Evolutionary conservation across 2,329 filamentous ascomycete species (phyloP), one percentile per base, ranked within the genome.

Genomic region (Aspergillus pseudonomiae): DNA sequence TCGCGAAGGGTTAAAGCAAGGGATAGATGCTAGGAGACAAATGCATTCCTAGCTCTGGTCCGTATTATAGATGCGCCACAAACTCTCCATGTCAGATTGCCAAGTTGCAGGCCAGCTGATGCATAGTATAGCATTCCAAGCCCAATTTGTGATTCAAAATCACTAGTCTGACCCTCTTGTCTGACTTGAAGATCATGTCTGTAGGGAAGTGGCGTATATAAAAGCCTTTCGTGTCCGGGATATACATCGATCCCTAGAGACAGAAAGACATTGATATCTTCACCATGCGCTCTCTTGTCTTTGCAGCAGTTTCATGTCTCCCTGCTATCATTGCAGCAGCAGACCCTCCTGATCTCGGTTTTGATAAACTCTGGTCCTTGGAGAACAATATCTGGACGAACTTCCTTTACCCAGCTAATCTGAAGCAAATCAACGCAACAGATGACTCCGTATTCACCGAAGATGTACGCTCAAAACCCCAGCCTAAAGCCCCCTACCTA

Each of bases 381-480:
- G 64, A 73, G 50, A 71, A 61, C 16, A 57, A 52, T 16, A 69
- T 73, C 30, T 73, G 70, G 68, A 63, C 70, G n/a, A 58, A 63
- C 0, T 73, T 72, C 41, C 65, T 73, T 2, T 73, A 73, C 26
- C 71, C 71, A 4, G 63, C 63, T 12, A 73, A 73, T 32, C 10
- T 63, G 4, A 54, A 68, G 10, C 71, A 73, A 34, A 69, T 68
- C 2, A 65, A 69, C 9, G 69, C 65, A 1, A 70, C 70, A 5
- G 45, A 66, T 45, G 63, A 67, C 6, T 68, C 70, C 9, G 61
- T 73, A 6, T 73, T 73, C 36, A 48, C 71, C 2, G 30, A 65
- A 10, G 64, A 73, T 59, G 71, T 73, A 55, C 54, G 61, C 10
- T 14, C 3, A 4, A 21, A 6, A 16, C 14, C 5, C 14, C 6